Conservation (phyloP, 2,329 filamentous ascomycete genomes). For the Nothopassalora personata region DNA sequence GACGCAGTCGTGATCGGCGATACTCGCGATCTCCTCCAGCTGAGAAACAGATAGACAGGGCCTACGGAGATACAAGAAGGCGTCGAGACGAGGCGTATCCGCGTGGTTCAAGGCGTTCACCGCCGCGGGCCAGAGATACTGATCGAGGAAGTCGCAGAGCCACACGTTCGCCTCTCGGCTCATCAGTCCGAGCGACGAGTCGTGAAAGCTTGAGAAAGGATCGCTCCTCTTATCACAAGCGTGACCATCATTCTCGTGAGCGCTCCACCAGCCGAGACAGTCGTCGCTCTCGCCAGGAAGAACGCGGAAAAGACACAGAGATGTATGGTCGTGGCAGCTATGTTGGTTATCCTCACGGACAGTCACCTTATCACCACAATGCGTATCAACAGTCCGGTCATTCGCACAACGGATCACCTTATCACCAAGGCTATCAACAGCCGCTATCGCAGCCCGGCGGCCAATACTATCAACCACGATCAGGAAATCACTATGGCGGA, state of each 20-base stretch:
- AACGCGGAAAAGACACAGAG: constrained; percentile 19
- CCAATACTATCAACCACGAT: constrained; percentile 29
- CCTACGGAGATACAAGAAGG: not conserved
- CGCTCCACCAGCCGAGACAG: constrained; percentile 25
- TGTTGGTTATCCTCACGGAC: constrained; percentile 45
- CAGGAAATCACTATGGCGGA: constrained; percentile 38
- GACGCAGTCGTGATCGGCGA: constrained; percentile 8
- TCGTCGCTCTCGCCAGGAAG: constrained; percentile 14
- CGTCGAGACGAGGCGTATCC: constrained; percentile 5
- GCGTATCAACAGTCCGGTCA: constrained; percentile 47
- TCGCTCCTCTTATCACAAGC: not conserved
- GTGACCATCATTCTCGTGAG: constrained; percentile 5
- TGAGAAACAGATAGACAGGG: constrained; percentile 3
- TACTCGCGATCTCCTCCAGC: constrained; percentile 22
- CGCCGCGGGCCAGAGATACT: constrained; percentile 6
- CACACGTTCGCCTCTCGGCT: constrained; percentile 19
- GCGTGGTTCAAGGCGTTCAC: constrained; percentile 1
- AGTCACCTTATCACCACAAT: constrained; percentile 55
- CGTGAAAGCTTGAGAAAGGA: constrained; percentile 15
- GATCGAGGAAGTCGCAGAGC: constrained; percentile 11
- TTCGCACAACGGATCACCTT: constrained; percentile 40
- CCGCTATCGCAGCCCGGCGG: constrained; percentile 34
- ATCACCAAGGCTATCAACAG: constrained; percentile 55
- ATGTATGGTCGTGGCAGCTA: constrained; percentile 31
- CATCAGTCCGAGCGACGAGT: constrained; percentile 8